Base-by-base conservation (phyloP, 2,329 filamentous ascomycete species). In the Talaromyces sp. region DNA sequence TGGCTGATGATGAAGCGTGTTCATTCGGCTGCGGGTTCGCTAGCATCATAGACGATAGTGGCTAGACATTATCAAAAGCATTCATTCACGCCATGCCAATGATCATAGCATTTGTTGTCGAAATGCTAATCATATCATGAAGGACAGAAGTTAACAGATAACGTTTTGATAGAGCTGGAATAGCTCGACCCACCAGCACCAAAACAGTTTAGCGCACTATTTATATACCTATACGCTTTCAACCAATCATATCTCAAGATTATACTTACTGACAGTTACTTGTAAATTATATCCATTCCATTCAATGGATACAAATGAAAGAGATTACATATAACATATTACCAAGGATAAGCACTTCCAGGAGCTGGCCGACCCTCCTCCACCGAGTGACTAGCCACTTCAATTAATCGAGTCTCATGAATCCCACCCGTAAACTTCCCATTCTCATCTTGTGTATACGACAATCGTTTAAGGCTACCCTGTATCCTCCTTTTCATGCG, bases 131-230 rank as follows among this genome's bases (percentile, higher is more conserved):
- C 13, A 27, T 43, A 13, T 40, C 34, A 17, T 43, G 36, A 43
- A n/a, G 6, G 36, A 15, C 36, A 43, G 34, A 43, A 59, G 56
- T 59, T n/a, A 59, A 59, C 51, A 36, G 51, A 54, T 54, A 56
- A 56, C 29, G 51, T 56, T 36, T 36, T 11, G 51, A 56, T 56
- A 56, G 25, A 56, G 51, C 51, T 56, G 61, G 69, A 65, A 67
- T 54, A 68, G 36, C 34, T 59, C 31, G 27, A 27, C 25, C 40
- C 22, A 27, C 51, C 3, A 31, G 7, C 7, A 34, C 17, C 6
- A 17, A 31, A 31, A n/a, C 13, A 10, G 51, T 8, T 54, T 54
- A 54, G 51, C 29, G 51, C 51, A 17, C 19, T 17, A 13, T 31
- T 6, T 54, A 54, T 19, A 34, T 34, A 54, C 51, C 51, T 31